These are phyloP conservation scores for Drechslerella dactyloides DNA, from an alignment of 2,329 filamentous ascomycete genomes.

Conservation along the genomic window DNA sequence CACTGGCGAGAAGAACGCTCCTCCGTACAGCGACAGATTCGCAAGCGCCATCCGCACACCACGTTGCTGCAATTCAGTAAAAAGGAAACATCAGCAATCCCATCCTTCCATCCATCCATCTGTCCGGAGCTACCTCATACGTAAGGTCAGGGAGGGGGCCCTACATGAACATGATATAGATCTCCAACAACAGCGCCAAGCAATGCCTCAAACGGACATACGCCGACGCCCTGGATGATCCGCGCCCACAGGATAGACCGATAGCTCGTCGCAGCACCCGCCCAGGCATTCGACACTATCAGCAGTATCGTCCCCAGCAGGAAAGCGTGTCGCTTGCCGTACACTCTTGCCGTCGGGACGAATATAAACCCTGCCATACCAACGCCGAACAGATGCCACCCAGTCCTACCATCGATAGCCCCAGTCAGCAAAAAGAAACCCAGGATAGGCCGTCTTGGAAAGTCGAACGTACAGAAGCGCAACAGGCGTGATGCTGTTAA, in stretches of 20 bases:
- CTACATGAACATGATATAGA: constrained; percentile 80
- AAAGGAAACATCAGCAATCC: not conserved
- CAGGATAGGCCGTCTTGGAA: constrained; percentile 3
- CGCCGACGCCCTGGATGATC: constrained; percentile 82
- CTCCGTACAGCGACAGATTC: constrained; percentile 73
- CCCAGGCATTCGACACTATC: constrained; percentile 78
- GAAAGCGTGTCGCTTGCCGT: constrained; percentile 91
- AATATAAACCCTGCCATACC: constrained; percentile 82
- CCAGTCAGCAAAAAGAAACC: constrained; percentile 14
- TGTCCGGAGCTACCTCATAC: not conserved
- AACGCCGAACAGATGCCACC: constrained; percentile 71
- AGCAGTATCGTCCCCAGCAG: constrained; percentile 76
- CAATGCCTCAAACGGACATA: constrained; percentile 87
- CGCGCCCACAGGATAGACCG: constrained; percentile 76
- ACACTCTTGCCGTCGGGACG: constrained; percentile 84
- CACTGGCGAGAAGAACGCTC: constrained; percentile 81
- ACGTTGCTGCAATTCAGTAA: constrained; percentile 66
- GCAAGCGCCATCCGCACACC: constrained; percentile 85
- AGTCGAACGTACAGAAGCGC: constrained; percentile 34
- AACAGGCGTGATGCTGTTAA: constrained; percentile 53
- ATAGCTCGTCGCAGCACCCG: constrained; percentile 71
- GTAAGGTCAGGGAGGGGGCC: constrained; percentile 1
- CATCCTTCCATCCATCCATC: not conserved
- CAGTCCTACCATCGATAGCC: constrained; percentile 67
- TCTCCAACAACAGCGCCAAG: constrained; percentile 90